Evolutionary conservation across 2,329 filamentous ascomycete genomes (phyloP), one percentile per base, ranked within the genome.

Genomic region (Cercospora sojina): DNA sequence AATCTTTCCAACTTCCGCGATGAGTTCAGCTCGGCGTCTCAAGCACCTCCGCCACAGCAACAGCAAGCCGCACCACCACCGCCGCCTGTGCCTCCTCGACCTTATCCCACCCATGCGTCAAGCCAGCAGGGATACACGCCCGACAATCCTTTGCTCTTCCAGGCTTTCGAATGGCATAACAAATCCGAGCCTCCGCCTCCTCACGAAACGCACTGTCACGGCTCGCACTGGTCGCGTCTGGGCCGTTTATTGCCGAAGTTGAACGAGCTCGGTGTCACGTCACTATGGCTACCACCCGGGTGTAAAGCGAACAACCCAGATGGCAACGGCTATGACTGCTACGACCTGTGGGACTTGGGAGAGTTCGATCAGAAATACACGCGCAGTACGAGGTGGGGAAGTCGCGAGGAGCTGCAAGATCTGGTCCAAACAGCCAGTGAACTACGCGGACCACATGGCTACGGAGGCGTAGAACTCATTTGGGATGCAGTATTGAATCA

Each of bases 401-500:
- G 81, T 1, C 87, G 86, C 72, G 83, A 85, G 53, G 88, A 91
- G 64, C 79, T 92, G 16, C 70, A 84, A 2, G 79, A 81, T 18
- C 76, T 92, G 57, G 78, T 81, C 2, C 76, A 80, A 20, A 77
- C 79, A 12, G 87, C 88, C 0, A 80, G 84, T 59, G 78, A 83
- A 41, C 10, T 63, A 31, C 58, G 41, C 27, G 58, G 58, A 25
- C 49, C 29, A 27, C 70, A 83, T 25, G 65, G 63, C 3, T 43
- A 59, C 53, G 55, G 49, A 29, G 85, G 83, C 0, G 80, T 91
- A 8, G 83, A 84, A 0, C 72, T 91, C 0, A 84, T 90, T 70
- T 91, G 88, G 83, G 90, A 91, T 75, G 87, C 88, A 1, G 88
- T 92, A 6, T 79, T 91, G 53, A 92, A 91, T 72, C 90, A 91